A percentile compares a stretch with the other conserved stretches of the same genome.
phyloP scores from a whole-genome alignment of 2,329 filamentous ascomycete genomes.

The Colletotrichum theobromicola region DNA sequence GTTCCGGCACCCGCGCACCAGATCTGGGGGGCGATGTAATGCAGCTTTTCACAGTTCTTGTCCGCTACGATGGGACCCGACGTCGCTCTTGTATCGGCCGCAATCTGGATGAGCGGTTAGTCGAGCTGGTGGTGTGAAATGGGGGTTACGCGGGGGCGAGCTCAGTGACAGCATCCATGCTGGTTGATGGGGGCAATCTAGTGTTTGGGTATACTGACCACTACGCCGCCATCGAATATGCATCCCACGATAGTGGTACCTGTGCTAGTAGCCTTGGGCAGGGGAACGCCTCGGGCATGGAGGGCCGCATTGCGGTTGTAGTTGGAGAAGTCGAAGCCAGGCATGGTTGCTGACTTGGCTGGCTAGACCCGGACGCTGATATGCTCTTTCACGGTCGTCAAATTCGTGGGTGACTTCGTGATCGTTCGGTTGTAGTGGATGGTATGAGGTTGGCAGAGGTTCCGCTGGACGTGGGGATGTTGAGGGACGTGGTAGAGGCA shows the following conservation, averaged over 20 bases:
- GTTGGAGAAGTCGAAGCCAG: constrained; percentile 99
- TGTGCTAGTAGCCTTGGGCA: constrained; percentile 97
- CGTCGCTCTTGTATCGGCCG: constrained; percentile 96
- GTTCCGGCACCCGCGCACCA: constrained; percentile 99
- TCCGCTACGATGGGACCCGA: constrained; percentile 98
- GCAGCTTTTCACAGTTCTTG: constrained; percentile 99
- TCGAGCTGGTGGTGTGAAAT: constrained; percentile 15
- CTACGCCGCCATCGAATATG: constrained; percentile 94
- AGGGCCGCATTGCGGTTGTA: constrained; percentile 98
- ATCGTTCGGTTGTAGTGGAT: constrained; percentile 5
- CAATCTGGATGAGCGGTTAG: constrained; percentile 67
- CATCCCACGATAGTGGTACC: constrained; percentile 99
- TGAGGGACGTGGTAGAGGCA: constrained; percentile 25
- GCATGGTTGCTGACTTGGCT: constrained; percentile 65
- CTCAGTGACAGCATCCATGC: neutral
- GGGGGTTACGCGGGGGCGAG: neutral
- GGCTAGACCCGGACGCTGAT: neutral
- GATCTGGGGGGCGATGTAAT: constrained; percentile 98
- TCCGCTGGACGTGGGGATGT: constrained; percentile 27
- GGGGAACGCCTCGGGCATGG: constrained; percentile 89
- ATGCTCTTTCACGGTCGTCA: neutral
- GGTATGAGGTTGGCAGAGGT: neutral
- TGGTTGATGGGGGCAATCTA: constrained; percentile 24
- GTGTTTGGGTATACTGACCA: constrained; percentile 60
- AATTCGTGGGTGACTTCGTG: neutral